Conservation (phyloP, 2,329 filamentous ascomycete species). For the Nemania sp. region DNA sequence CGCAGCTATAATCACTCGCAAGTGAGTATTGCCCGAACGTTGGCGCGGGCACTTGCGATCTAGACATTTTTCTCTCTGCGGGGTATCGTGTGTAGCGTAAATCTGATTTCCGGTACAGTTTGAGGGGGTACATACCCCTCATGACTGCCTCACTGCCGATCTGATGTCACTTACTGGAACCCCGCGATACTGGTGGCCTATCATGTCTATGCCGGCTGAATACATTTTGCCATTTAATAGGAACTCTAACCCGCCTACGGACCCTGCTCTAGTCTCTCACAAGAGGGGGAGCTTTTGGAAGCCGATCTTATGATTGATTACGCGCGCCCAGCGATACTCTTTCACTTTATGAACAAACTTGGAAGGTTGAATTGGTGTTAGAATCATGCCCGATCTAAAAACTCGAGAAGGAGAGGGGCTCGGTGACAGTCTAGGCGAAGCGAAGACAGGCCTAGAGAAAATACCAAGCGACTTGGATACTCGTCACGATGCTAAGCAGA, state of each 20-base stretch:
- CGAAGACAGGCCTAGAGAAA: background rate
- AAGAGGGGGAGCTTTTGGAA: background rate
- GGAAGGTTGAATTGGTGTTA: slow-evolving; percentile 1
- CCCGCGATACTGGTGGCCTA: background rate
- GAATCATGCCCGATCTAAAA: background rate
- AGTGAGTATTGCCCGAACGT: too few species aligned
- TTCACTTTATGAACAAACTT: too few species aligned
- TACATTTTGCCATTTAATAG: background rate
- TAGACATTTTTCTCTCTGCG: slow-evolving; percentile 8
- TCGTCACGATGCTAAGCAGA: slow-evolving; percentile 23
- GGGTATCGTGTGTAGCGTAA: slow-evolving; percentile 11
- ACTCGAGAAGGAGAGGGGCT: background rate
- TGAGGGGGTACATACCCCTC: slow-evolving; percentile 5
- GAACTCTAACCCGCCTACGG: background rate
- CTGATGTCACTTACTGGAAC: background rate
- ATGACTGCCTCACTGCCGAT: background rate
- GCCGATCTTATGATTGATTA: background rate
- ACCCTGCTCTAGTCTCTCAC: slow-evolving; percentile 10
- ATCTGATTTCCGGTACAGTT: background rate
- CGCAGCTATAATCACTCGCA: background rate
- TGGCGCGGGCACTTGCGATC: background rate
- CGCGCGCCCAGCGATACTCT: background rate
- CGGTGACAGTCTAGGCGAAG: background rate
- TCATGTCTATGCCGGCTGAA: slow-evolving; percentile 14
- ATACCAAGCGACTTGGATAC: background rate